Evolutionary conservation across 352 stramenopile genomes (phyloP).

Genomic region (Phytopythium delawarense): DNA sequence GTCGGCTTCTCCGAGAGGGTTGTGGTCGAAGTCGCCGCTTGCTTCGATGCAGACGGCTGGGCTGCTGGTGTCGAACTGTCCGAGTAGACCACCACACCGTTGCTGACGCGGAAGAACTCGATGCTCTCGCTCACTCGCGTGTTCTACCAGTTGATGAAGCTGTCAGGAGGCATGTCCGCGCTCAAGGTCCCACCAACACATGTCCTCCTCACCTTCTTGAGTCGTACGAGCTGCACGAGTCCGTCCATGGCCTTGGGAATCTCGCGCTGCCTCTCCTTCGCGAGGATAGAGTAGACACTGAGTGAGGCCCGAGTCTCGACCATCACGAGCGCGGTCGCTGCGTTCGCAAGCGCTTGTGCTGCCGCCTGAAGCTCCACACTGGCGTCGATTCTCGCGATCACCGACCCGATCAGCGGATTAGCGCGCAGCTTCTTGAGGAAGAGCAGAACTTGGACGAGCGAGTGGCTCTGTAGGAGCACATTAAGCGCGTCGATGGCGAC

Average conservation of each 20-base stretch:
- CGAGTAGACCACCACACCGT: constrained; percentile 25
- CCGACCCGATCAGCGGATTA: constrained; percentile 30
- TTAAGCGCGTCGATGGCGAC: constrained; percentile 69
- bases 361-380: constrained; percentile 15
- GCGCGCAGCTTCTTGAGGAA: constrained; percentile 37
- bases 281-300: constrained; percentile 45
- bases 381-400: constrained; percentile 47
- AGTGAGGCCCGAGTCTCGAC: constrained; percentile 61
- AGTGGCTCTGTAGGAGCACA: constrained; percentile 44
- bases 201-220: constrained; percentile 53
- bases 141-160: constrained; percentile 33
- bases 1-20: background rate
- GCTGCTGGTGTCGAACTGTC: constrained; percentile 3
- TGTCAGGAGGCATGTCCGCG: constrained; percentile 2
- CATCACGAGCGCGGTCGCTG: constrained; percentile 42
- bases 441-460: constrained; percentile 33
- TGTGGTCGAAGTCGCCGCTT: background rate
- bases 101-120: constrained; percentile 51
- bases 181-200: background rate
- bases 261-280: constrained; percentile 52
- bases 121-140: constrained; percentile 55
- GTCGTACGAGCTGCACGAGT: constrained; percentile 47
- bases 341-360: constrained; percentile 23
- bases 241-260: constrained; percentile 61
- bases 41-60: background rate